Conservation (phyloP, 140 eudicot genomes). For the Senecio squalidus region DNA sequence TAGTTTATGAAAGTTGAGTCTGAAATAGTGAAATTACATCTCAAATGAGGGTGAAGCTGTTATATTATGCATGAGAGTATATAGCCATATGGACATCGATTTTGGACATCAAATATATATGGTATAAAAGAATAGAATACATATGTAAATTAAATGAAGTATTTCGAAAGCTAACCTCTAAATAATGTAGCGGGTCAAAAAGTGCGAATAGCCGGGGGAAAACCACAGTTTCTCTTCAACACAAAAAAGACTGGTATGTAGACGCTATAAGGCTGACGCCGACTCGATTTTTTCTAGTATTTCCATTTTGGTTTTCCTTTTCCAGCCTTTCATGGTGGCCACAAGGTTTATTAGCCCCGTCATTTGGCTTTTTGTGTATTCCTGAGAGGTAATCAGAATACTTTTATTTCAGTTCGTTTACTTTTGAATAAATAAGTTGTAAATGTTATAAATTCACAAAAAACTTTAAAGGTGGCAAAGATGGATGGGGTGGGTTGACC, state of each 20-base stretch:
- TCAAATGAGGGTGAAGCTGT: not conserved
- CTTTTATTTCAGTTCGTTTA: not conserved
- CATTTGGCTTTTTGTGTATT: constrained; percentile 74
- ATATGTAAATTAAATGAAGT: not conserved
- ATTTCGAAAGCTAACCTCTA: constrained; percentile 13
- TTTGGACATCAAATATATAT: constrained; percentile 4
- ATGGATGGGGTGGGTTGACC: too few species aligned
- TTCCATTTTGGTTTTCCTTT: constrained; percentile 83
- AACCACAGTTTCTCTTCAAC: constrained; percentile 3
- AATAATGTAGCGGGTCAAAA: constrained; percentile 1
- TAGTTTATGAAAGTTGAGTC: not conserved
- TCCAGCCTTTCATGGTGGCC: constrained; percentile 96
- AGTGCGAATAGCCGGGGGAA: not conserved
- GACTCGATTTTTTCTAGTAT: constrained; percentile 74
- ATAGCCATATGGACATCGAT: constrained; percentile 12
- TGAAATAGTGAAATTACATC: not conserved
- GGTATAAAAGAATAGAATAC: not conserved
- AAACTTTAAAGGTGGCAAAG: too few species aligned
- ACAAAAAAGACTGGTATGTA: constrained; percentile 1
- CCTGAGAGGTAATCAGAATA: constrained; percentile 37
- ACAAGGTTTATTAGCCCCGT: constrained; percentile 88
- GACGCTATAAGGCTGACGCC: constrained; percentile 26
- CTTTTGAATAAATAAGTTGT: not conserved
- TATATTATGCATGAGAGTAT: constrained; percentile 12
- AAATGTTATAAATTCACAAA: too few species aligned